Conservation (phyloP, 73 alveolate species). For the Symbiodinium pilosum region DNA sequence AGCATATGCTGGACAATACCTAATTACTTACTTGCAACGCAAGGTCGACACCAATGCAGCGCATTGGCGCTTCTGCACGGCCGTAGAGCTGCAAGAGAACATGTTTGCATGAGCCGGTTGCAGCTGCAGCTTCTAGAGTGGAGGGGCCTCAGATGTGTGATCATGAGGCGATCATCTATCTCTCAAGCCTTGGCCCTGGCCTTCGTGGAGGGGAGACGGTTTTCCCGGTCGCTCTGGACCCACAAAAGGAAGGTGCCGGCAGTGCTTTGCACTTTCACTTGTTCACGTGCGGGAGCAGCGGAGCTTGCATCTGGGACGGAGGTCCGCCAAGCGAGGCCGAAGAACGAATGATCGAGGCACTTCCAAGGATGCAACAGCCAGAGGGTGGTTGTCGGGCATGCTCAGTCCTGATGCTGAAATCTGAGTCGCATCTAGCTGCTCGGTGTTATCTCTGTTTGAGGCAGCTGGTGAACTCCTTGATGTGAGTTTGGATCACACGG, state of each 20-base stretch:
- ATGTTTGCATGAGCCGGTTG: not conserved
- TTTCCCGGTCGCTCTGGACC: constrained; percentile 67
- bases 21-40: not conserved
- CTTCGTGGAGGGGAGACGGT: constrained; percentile 65
- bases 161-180: constrained; percentile 76
- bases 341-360: constrained; percentile 60
- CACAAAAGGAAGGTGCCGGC: not conserved
- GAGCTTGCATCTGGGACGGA: too few relatives aligned
- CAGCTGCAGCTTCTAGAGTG: not conserved
- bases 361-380: not conserved
- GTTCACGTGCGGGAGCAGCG: too few relatives aligned
- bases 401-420: too few relatives aligned
- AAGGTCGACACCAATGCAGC: constrained; percentile 94
- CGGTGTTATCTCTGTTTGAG: not conserved
- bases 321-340: constrained; percentile 39
- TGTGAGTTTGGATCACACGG: constrained; percentile 52
- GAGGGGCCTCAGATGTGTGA: not conserved
- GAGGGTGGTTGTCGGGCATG: too few relatives aligned
- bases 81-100: not conserved
- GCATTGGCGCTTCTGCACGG: constrained; percentile 91
- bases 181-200: constrained; percentile 40
- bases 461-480: constrained; percentile 71
- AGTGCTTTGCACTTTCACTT: too few relatives aligned
- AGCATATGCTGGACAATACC: not conserved
- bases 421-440: too few relatives aligned